Evolutionary conservation across 495 filamentous ascomycete species (phyloP).

Genomic region (Monascus purpureus): DNA sequence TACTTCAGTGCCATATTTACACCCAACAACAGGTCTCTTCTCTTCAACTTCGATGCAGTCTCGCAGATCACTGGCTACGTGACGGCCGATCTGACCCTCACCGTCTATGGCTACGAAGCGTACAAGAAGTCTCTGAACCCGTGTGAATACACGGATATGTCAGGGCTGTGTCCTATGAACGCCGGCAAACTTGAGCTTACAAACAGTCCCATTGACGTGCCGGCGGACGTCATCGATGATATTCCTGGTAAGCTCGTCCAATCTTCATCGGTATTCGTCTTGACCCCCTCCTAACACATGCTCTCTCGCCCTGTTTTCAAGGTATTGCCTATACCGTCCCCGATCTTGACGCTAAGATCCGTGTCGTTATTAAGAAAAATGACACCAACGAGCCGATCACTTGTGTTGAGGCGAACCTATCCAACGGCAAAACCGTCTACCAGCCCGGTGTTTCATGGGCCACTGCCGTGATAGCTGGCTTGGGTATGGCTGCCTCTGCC

Average conservation of each 20-base stretch:
- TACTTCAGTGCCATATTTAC: slow-evolving; percentile 73
- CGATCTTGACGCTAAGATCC: slow-evolving; percentile 81
- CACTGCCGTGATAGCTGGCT: slow-evolving; percentile 71
- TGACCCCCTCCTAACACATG: too few species aligned
- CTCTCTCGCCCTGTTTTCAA: too few species aligned
- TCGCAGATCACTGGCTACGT: slow-evolving; percentile 81
- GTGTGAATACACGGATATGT: slow-evolving; percentile 52
- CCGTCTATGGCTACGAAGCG: slow-evolving; percentile 69
- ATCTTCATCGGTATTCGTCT: slow-evolving; percentile 8
- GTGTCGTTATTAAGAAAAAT: slow-evolving; percentile 59
- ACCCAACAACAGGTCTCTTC: slow-evolving; percentile 55
- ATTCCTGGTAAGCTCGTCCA: slow-evolving; percentile 48
- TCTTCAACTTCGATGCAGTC: slow-evolving; percentile 66
- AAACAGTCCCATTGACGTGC: slow-evolving; percentile 50
- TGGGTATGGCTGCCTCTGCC: slow-evolving; percentile 72
- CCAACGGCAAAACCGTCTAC: slow-evolving; percentile 88
- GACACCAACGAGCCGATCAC: slow-evolving; percentile 52
- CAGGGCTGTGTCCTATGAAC: slow-evolving; percentile 87
- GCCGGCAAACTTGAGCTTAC: slow-evolving; percentile 64
- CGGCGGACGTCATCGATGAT: slow-evolving; percentile 35
- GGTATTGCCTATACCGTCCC: slow-evolving; percentile 79
- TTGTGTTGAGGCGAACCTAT: slow-evolving; percentile 79
- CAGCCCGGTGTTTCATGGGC: slow-evolving; percentile 80
- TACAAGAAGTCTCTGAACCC: slow-evolving; percentile 56
- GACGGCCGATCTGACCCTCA: slow-evolving; percentile 57